Percentiles rank a stretch among this genome's conserved stretches.
Conservation (phyloP, 352 stramenopile genomes). For the Phytophthora pinifolia region DNA sequence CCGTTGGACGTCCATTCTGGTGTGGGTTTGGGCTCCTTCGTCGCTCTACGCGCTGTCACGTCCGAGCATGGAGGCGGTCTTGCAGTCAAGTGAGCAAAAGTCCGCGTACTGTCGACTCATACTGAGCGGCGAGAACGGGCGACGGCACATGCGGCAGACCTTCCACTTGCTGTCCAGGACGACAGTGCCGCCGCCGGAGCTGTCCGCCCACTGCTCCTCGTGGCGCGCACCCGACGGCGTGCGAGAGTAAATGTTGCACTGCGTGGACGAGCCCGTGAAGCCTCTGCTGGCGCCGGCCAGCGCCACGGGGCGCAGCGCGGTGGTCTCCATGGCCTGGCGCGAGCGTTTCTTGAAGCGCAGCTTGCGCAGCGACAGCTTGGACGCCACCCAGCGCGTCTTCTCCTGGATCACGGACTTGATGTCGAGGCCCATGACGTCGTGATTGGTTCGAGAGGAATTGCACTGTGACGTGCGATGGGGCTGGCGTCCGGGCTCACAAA, state of each 20-base stretch:
- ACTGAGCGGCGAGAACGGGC: constrained; percentile 33
- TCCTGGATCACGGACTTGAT: constrained; percentile 26
- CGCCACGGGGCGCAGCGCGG: constrained; percentile 33
- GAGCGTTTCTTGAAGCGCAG: constrained; percentile 20
- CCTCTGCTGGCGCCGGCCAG: constrained; percentile 36
- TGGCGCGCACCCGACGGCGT: constrained; percentile 20
- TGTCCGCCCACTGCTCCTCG: constrained; percentile 24
- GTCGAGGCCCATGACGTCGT: constrained; percentile 23
- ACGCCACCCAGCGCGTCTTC: constrained; percentile 33
- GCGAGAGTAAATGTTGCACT: constrained; percentile 39
- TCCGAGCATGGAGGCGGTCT: constrained; percentile 38
- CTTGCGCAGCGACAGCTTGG: constrained; percentile 30
- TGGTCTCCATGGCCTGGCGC: constrained; percentile 25
- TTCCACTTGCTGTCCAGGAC: constrained; percentile 23
- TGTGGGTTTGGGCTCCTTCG: too few relatives aligned
- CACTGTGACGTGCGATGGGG: constrained; percentile 15
- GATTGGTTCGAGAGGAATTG: constrained; percentile 16
- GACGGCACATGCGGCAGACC: constrained; percentile 38
- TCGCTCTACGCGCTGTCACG: constrained; percentile 11
- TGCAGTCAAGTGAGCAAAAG: constrained; percentile 50
- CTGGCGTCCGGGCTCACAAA: not conserved
- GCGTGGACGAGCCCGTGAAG: constrained; percentile 35
- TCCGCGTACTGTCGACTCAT: constrained; percentile 31
- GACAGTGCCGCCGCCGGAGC: constrained; percentile 9
- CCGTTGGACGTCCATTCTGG: not conserved